Evolutionary conservation across 306 rosid species (phyloP).

Genomic region (Crataegus laevigata): DNA sequence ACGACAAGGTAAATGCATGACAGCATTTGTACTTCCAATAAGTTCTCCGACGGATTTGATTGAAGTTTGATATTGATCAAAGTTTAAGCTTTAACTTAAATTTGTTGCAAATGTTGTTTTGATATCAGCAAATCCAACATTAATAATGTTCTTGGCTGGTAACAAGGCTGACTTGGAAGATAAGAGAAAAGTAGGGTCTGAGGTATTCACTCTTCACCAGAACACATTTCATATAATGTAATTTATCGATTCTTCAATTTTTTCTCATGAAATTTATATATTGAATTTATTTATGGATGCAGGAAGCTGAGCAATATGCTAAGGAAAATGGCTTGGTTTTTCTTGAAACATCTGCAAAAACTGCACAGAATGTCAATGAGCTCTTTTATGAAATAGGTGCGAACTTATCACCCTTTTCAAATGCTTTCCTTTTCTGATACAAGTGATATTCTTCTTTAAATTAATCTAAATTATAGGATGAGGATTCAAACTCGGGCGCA

Average conservation of each 20-base stretch:
- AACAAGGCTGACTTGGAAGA: conserved; percentile 74
- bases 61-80: not conserved
- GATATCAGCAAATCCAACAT: conserved; percentile 60
- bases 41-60: not conserved
- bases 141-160: conserved; percentile 65
- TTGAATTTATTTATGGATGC: conserved; percentile 7
- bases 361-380: conserved; percentile 80
- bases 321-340: conserved; percentile 65
- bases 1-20: conserved; percentile 57
- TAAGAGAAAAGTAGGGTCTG: conserved; percentile 48
- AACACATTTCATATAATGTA: not conserved
- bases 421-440: not conserved
- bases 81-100: not conserved
- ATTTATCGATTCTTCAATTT: not conserved
- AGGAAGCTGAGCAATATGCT: conserved; percentile 80
- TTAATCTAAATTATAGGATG: no score
- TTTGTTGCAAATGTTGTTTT: conserved; percentile 1
- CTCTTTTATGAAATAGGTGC: conserved; percentile 89
- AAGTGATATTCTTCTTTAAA: not conserved
- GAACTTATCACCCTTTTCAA: not conserved
- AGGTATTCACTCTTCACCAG: conserved; percentile 37
- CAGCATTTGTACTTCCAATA: not conserved
- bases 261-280: not conserved
- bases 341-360: conserved; percentile 82
- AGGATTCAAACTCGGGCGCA: not conserved